These are phyloP conservation scores for Lathyrus oleraceus DNA, from an alignment of 306 rosid genomes.

Conservation along the genomic window DNA sequence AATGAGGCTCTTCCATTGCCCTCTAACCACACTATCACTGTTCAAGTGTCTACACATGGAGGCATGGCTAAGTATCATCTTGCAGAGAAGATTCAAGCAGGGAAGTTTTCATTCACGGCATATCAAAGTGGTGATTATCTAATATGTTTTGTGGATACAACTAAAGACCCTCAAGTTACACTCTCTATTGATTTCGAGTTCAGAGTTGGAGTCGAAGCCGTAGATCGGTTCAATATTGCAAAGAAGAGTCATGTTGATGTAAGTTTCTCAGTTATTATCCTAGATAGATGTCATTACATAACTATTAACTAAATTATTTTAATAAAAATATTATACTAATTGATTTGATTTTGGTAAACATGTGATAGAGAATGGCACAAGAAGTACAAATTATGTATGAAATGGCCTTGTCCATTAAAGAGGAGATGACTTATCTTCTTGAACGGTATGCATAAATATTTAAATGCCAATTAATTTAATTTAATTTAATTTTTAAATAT, in stretches of 20 bases:
- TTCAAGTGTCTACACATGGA: constrained; percentile 56
- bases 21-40: constrained; percentile 50
- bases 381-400: constrained; percentile 55
- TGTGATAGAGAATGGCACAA: constrained; percentile 49
- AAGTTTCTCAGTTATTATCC: neutral
- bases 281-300: too few species aligned
- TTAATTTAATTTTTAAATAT: neutral
- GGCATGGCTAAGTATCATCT: constrained; percentile 15
- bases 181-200: constrained; percentile 20
- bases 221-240: neutral
- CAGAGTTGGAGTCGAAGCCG: neutral
- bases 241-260: neutral
- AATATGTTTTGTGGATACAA: constrained; percentile 56
- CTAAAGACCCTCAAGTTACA: constrained; percentile 38
- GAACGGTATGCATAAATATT: constrained; percentile 42
- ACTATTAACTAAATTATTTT: too few species aligned
- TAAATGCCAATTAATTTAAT: neutral
- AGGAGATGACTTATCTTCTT: constrained; percentile 66
- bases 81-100: constrained; percentile 47
- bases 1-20: constrained; percentile 47
- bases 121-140: constrained; percentile 53
- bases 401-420: constrained; percentile 50
- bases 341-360: neutral
- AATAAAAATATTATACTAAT: too few species aligned
- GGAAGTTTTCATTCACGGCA: constrained; percentile 59